Evolutionary conservation across 495 filamentous ascomycete species (phyloP), one percentile per base, ranked within the genome.

Genomic region (Penicillium steckii): DNA sequence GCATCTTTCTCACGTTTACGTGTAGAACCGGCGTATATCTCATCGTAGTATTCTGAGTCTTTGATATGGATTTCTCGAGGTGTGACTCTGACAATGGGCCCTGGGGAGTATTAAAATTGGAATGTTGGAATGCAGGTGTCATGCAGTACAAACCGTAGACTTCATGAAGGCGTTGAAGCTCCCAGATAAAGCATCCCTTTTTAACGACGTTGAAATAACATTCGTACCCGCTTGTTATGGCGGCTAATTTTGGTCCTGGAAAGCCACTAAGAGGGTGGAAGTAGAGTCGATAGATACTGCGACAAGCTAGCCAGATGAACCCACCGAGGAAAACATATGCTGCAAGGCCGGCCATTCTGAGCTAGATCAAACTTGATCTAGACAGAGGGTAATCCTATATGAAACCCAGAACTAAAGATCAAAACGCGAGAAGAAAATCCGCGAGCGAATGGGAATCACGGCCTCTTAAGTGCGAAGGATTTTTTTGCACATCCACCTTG

Each of bases 81-180:
- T 22, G 64, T 75, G 30, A 84, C 67, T 5, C 81, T 73, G 17
- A 83, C 58, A 42, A 83, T 78, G 1, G 81, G 78, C 0, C 78
- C 80, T 80, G 25, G 9, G 27, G n/a, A 13, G n/a, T 30, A 5
- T 10, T n/a, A n/a, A n/a, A n/a, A 8, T 30, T 13, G 4, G 6
- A 30, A 30, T 10, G 27, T 3, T 30, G 1, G 27, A 13, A 30
- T 8, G 8, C 27, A 30, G 4, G 27, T n/a, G n/a, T n/a, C 22
- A 22, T 10, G 15, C 9, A 19, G 4, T 21, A 57, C 62, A 45
- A 43, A 79, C 78, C 78, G 57, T 80, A 80, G 57, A 68, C 44
- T 19, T 74, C 23, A 60, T 82, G 78, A 53, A 80, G 50, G 29
- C 66, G 56, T 38, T 72, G 62, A 38, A 80, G 27, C 5, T 30